Base-by-base conservation (phyloP, 805 yeast genomes). In the Torulaspora quercuum region DNA sequence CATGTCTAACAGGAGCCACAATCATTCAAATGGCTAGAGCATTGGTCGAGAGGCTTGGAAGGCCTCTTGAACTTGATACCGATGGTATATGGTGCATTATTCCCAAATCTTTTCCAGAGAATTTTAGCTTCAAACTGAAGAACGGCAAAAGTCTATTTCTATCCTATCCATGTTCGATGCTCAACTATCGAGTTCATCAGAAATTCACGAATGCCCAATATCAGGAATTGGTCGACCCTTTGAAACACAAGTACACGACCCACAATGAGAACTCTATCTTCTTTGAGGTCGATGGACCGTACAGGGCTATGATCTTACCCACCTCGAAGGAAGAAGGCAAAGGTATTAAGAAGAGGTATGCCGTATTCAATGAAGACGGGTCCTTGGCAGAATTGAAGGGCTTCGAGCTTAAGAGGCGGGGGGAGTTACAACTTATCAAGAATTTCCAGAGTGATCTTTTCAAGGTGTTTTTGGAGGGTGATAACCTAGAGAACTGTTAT, bases 11-110 rank as follows among this genome's bases (percentile, higher is more conserved):
- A 0, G 99, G 99, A 35, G 96, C 98, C 0, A 87, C 95, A 0
- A 92, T 92, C 51, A 92, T 92, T 68, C 97, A 94, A 63, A 84
- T 90, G 92, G 99, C 99, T 0, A 72, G 97, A 44, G 67, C 82
- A 1, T 66, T 92, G 41, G 96, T 92, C 9, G 97, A 90, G 58
- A 69, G 96, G 52, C 66, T 94, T 4, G 99, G 99, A 1, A 72
- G 97, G 50, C 98, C 98, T 0, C 67, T 92, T 42, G 99, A 92
- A 56, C 73, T 92, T 46, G 99, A 92, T 63, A 92, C 99, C 0
- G 99, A 92, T 72, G 99, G 99, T 69, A 92, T 92, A 55, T 92
- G 99, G 99, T 92, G 99, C 75, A 92, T 89, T 46, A 68, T 92
- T 28, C 98, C 99, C 2, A 72, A 78, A 34, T 76, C 95, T 1